Base-by-base conservation (phyloP, 805 yeast species). In the Millerago galiae region DNA sequence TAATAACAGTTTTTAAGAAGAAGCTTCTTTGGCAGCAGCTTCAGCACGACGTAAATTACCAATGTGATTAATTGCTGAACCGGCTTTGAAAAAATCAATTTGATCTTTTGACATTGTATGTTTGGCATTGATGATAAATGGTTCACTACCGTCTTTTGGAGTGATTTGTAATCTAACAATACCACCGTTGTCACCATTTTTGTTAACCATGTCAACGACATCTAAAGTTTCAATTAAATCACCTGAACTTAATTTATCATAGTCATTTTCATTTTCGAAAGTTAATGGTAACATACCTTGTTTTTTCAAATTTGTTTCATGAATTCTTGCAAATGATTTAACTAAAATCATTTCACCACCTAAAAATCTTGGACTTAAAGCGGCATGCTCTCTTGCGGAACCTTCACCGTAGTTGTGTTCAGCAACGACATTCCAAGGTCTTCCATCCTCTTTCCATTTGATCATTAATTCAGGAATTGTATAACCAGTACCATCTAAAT, bases 331-430 rank as follows among this genome's bases (percentile, higher is more conserved):
- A 68, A 91, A 91, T 9, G 97, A 90, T 67, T 90, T 91, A 55
- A 87, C 95, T 48, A 91, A 70, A 49, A 91, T 83, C 50, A 89
- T 77, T 45, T 81, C 68, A 49, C 99, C 98, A 47, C 97, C 98
- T 35, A 93, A 74, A 71, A 86, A 93, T 66, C 95, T 77, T 43
- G 98, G 99, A 28, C 93, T 87, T 53, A 93, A 72, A 13, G 98
- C 98, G 36, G 99, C 99, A 59, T 91, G 99, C 65, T 91, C 99
- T 76, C 99, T 85, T 27, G 99, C 97, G 38, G 97, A 90, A 56
- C 99, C 99, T 71, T 91, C 99, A 68, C 99, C 99, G 60, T 91
- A 93, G 67, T 91, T 91, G 62, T 93, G 96, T 65, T 93, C 99
- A 42, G 97, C 98, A 50, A 93, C 83, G 35, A 93, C 97, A 52